Conservation (phyloP, 2,329 filamentous ascomycete species). For the Calonectria pteridis region DNA sequence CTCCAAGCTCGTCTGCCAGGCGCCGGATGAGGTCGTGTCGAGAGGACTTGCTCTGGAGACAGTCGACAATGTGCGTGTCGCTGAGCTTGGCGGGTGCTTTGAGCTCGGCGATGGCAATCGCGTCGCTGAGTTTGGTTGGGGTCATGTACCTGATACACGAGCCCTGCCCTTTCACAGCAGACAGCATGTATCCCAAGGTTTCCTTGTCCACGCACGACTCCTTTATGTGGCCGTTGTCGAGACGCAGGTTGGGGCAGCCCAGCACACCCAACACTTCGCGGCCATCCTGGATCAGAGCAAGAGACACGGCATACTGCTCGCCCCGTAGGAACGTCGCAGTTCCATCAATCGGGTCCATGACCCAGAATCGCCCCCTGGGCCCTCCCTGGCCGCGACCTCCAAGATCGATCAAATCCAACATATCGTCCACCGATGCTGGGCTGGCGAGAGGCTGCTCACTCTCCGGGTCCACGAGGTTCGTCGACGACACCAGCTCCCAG, state of each 20-base stretch:
- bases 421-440: constrained; percentile 63
- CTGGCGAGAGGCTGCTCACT: constrained; percentile 47
- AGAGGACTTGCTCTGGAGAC: constrained; percentile 46
- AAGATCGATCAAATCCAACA: constrained; percentile 72
- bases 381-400: constrained; percentile 60
- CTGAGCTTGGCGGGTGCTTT: constrained; percentile 31
- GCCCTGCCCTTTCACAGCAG: constrained; percentile 49
- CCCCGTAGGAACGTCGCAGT: constrained; percentile 72
- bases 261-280: constrained; percentile 69
- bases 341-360: constrained; percentile 75
- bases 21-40: constrained; percentile 48
- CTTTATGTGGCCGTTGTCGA: constrained; percentile 51
- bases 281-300: constrained; percentile 70
- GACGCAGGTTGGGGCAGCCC: constrained; percentile 69
- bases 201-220: constrained; percentile 49
- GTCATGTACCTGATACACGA: constrained; percentile 45
- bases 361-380: constrained; percentile 63
- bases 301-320: constrained; percentile 73
- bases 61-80: constrained; percentile 51
- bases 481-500: constrained; percentile 62
- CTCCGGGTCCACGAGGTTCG: constrained; percentile 23
- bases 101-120: constrained; percentile 38
- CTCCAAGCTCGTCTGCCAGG: constrained; percentile 47
- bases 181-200: constrained; percentile 52
- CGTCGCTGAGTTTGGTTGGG: constrained; percentile 31